Evolutionary conservation across 2,329 filamentous ascomycete genomes (phyloP), one percentile per base, ranked within the genome.

Genomic region (Mycogone perniciosa): DNA sequence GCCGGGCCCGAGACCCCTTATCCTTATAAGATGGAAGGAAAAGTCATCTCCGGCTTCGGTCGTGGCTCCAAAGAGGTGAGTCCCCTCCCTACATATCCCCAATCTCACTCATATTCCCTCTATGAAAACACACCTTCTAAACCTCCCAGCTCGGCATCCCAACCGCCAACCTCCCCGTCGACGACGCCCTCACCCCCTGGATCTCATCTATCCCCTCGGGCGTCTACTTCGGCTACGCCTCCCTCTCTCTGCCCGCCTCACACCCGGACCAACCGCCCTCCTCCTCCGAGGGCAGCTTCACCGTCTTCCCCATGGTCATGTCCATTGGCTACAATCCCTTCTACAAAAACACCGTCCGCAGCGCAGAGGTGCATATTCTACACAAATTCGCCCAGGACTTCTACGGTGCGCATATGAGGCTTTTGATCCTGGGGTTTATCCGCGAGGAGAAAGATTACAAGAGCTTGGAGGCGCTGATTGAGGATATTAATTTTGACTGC

Each of bases 241-340:
- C 87, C 0, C 80, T 97, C 31, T 76, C 80, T 54, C 76, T 85
- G 7, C 73, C 79, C 0, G 2, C 67, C 0, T 52, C 65, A 2
- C 77, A 80, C 60, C 73, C 78, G 1, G 68, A 78, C 59, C 61
- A 58, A 43, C 55, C 54, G 9, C 37, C 48, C 20, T 34, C 53
- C 10, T 48, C 56, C 2, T 48, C 59, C 38, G 59, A 63, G 52
- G 60, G 63, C 6, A 43, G 49, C 44, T 66, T 68, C 57, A 50
- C 58, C 52, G 74, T 93, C 51, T 89, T 85, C 68, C 89, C 89
- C 1, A 93, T 95, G 79, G 90, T 95, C 58, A 88, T 96, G 85
- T 89, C 84, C 54, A 92, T 96, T 58, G 93, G 93, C 41, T 97
- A 91, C 79, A 99, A 97, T 70, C 93, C 93, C 0, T 97, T 91